Conservation (phyloP, 805 yeast genomes). For the Monosporozyma unispora region DNA sequence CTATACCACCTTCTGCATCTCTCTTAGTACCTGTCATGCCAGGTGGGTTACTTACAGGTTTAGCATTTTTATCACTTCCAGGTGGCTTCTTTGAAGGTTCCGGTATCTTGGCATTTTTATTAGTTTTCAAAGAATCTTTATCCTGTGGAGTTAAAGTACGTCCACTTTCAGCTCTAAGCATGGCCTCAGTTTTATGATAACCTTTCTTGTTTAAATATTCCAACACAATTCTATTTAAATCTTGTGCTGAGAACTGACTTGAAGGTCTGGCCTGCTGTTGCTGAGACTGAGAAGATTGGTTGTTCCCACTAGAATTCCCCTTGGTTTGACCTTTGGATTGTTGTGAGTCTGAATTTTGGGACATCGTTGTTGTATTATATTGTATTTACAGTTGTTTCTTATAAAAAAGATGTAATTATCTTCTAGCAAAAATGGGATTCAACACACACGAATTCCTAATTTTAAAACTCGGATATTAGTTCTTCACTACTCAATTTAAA, state of each 20-base stretch:
- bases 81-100: constrained; percentile 27
- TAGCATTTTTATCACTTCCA: constrained; percentile 21
- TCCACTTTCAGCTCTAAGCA: constrained; percentile 78
- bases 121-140: constrained; percentile 39
- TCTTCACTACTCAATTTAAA: not conserved
- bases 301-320: not conserved
- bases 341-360: constrained; percentile 5
- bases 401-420: not conserved
- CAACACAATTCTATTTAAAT: constrained; percentile 81
- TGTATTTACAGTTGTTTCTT: not conserved
- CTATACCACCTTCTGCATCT: constrained; percentile 21
- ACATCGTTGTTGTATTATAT: not conserved
- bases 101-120: constrained; percentile 34
- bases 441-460: not conserved
- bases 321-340: constrained; percentile 2
- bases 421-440: not conserved
- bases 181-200: constrained; percentile 86
- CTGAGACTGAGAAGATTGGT: constrained; percentile 3
- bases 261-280: constrained; percentile 8
- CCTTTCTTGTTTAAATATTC: constrained; percentile 93
- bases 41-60: constrained; percentile 28
- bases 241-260: constrained; percentile 59
- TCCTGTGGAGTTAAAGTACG: constrained; percentile 46
- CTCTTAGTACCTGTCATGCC: constrained; percentile 18
- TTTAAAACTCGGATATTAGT: not conserved